phyloP scores from a whole-genome alignment of 345 rosid species.

The Eutrema heterophyllum region DNA sequence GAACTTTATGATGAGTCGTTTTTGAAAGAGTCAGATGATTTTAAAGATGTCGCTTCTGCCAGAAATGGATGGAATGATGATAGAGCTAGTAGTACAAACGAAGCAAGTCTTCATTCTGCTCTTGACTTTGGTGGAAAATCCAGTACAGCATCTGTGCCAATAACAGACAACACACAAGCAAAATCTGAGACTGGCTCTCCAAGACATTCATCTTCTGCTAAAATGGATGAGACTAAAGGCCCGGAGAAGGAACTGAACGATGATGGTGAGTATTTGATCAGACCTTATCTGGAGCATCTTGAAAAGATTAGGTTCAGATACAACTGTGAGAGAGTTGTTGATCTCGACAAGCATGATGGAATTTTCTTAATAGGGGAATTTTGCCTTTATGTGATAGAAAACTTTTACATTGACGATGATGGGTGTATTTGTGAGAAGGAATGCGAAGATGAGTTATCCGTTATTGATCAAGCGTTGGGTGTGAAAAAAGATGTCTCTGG shows the following conservation, averaged over 20 bases:
- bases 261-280: conserved; percentile 94
- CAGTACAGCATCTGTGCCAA: conserved; percentile 62
- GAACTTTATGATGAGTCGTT: conserved; percentile 62
- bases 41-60: conserved; percentile 48
- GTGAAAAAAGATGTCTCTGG: conserved; percentile 82
- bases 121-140: conserved; percentile 87
- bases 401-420: conserved; percentile 74
- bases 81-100: conserved; percentile 80
- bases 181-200: conserved; percentile 83
- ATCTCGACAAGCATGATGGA: conserved; percentile 99
- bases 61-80: conserved; percentile 90
- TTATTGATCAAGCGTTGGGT: conserved; percentile 99
- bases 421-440: conserved; percentile 96
- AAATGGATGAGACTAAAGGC: conserved; percentile 55
- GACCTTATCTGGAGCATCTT: conserved; percentile 93
- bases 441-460: conserved; percentile 92
- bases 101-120: conserved; percentile 96
- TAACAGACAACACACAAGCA: conserved; percentile 62
- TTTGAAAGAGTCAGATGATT: conserved; percentile 48
- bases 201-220: conserved; percentile 60
- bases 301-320: conserved; percentile 89
- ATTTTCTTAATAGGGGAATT: conserved; percentile 92
- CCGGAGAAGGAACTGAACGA: conserved; percentile 79
- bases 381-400: conserved; percentile 87
- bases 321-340: conserved; percentile 95